These are phyloP conservation scores for Plasmodium yoelii DNA, from an alignment of 169 alveolate species.

Conservation along the genomic window DNA sequence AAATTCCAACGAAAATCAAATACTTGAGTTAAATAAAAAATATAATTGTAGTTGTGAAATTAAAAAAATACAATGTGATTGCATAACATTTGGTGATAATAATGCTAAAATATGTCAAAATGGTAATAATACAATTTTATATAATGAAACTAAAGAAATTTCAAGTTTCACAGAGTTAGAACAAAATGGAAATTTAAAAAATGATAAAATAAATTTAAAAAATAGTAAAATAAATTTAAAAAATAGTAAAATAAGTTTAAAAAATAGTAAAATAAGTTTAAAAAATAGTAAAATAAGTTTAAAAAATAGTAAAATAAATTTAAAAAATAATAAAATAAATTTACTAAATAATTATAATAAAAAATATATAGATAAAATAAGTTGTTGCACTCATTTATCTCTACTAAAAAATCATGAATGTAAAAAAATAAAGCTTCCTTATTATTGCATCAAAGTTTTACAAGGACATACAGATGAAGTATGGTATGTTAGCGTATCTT, in stretches of 20 bases:
- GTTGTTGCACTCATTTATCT: slow-evolving; percentile 22
- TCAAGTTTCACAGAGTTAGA: neutral
- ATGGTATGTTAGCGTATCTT: slow-evolving; percentile 84
- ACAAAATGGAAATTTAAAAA: neutral
- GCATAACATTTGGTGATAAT: too few species aligned
- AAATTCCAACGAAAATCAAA: too few species aligned
- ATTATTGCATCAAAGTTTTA: slow-evolving; percentile 77
- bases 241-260: neutral
- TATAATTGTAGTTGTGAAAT: too few species aligned
- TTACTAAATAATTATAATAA: neutral
- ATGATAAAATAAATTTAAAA: neutral
- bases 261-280: neutral
- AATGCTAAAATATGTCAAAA: too few species aligned
- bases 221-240: neutral
- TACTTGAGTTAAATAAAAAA: too few species aligned
- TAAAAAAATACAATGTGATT: too few species aligned
- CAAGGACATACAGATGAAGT: slow-evolving; percentile 85
- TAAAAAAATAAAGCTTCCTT: slow-evolving; percentile 65
- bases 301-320: neutral
- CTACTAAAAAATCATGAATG: slow-evolving; percentile 81
- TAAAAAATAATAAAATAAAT: neutral
- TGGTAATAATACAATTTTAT: too few species aligned
- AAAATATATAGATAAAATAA: too few species aligned
- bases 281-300: neutral
- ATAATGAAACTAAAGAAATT: neutral